These are phyloP conservation scores for Parathielavia hyrcaniae DNA, from an alignment of 495 filamentous ascomycete species.

Conservation along the genomic window DNA sequence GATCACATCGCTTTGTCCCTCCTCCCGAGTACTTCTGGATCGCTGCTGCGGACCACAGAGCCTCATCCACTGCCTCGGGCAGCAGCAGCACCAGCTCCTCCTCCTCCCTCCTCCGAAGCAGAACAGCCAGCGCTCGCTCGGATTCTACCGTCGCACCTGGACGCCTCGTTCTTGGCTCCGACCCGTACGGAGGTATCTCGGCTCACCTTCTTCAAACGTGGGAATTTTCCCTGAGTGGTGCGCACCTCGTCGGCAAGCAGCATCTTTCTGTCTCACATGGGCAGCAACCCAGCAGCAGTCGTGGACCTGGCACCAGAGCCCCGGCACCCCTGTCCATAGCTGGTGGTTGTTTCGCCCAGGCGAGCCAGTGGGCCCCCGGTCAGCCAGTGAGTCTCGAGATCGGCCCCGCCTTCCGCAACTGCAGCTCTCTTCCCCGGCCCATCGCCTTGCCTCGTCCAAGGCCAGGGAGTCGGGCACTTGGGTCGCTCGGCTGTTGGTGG, in stretches of 20 bases:
- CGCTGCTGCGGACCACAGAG: constrained; percentile 5
- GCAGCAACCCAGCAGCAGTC: background rate
- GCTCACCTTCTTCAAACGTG: constrained; percentile 2
- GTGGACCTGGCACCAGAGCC: background rate
- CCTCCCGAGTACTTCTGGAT: background rate
- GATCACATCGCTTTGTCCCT: background rate
- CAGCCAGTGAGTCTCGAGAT: background rate
- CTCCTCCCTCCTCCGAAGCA: background rate
- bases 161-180: constrained; percentile 5
- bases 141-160: constrained; percentile 3
- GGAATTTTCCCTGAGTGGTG: too few species aligned
- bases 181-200: background rate
- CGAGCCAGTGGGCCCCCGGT: constrained; percentile 5
- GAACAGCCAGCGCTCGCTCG: background rate
- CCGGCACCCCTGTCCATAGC: constrained; percentile 2
- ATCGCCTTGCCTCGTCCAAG: background rate
- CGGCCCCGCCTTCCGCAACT: background rate
- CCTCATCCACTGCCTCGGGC: constrained; percentile 15
- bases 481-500: background rate
- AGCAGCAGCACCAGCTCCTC: background rate
- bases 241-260: background rate
- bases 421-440: constrained; percentile 7
- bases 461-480: background rate
- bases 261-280: constrained; percentile 1
- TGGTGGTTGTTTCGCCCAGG: background rate